Conservation (phyloP, 1,139 yeast species). For the Candida sp. region DNA sequence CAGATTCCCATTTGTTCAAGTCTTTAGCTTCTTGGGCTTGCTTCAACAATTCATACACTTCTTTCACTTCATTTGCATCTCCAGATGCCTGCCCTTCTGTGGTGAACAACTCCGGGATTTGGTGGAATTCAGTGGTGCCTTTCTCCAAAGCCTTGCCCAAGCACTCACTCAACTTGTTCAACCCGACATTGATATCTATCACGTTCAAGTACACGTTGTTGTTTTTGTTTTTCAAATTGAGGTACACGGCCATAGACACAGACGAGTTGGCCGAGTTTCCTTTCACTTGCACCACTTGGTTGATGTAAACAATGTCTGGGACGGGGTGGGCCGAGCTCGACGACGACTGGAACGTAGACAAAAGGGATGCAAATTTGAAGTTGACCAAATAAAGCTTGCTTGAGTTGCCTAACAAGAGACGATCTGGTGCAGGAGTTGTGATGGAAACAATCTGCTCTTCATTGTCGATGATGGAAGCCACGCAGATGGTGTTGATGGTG, state of each 20-base stretch:
- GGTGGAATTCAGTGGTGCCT: constrained; percentile 22
- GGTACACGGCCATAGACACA: constrained; percentile 46
- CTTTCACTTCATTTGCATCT: constrained; percentile 22
- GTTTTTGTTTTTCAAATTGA: constrained; percentile 45
- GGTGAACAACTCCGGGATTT: constrained; percentile 32
- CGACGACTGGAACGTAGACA: constrained; percentile 35
- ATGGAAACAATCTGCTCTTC: constrained; percentile 25
- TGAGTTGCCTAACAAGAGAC: constrained; percentile 45
- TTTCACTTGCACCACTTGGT: constrained; percentile 41
- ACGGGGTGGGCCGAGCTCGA: constrained; percentile 15
- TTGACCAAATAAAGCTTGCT: constrained; percentile 47
- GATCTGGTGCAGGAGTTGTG: constrained; percentile 44
- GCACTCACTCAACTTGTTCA: constrained; percentile 73
- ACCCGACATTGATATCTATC: constrained; percentile 65
- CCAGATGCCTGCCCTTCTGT: not conserved
- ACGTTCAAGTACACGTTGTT: constrained; percentile 48
- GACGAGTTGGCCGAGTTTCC: constrained; percentile 46
- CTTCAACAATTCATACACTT: constrained; percentile 26
- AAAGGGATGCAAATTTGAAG: constrained; percentile 45
- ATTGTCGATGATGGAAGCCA: constrained; percentile 21
- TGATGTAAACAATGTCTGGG: constrained; percentile 31
- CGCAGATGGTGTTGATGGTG: constrained; percentile 21
- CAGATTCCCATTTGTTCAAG: constrained; percentile 33
- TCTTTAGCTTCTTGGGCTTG: constrained; percentile 20
- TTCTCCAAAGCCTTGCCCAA: constrained; percentile 63